A percentile compares a stretch with the other conserved stretches of the same genome.
Conservation (phyloP, 768 basidiomycete genomes). For the Clitopilus hobsonii region DNA sequence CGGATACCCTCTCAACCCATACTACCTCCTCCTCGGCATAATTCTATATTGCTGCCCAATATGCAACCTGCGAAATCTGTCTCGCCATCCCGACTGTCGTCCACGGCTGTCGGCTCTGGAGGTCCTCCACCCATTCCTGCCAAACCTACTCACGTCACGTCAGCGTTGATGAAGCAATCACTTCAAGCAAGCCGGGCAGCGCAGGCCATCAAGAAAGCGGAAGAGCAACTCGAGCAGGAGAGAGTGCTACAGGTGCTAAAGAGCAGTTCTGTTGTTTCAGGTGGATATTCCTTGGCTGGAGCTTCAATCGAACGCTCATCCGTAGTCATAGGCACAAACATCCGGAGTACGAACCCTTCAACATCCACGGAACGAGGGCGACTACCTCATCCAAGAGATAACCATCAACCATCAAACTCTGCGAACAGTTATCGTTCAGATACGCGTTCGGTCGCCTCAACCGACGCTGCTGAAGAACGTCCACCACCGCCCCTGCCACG, state of each 20-base stretch:
- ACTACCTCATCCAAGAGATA: not conserved
- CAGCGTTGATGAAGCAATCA: constrained; percentile 66
- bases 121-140: constrained; percentile 22
- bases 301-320: constrained; percentile 27
- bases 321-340: constrained; percentile 27
- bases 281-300: constrained; percentile 26
- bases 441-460: not conserved
- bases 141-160: constrained; percentile 49
- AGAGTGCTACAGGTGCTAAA: constrained; percentile 69
- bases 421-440: not conserved
- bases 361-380: not conserved
- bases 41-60: constrained; percentile 15
- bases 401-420: not conserved
- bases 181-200: constrained; percentile 71
- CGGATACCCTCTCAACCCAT: constrained; percentile 18
- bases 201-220: constrained; percentile 64
- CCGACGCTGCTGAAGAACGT: not conserved
- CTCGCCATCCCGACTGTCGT: constrained; percentile 9
- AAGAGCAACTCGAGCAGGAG: constrained; percentile 64
- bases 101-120: constrained; percentile 10
- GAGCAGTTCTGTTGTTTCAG: constrained; percentile 41
- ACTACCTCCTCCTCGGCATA: constrained; percentile 35
- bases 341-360: constrained; percentile 13
- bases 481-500: constrained; percentile 27
- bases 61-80: constrained; percentile 14